phyloP scores from a whole-genome alignment of 352 stramenopile species.

The Phytophthora idaei region DNA sequence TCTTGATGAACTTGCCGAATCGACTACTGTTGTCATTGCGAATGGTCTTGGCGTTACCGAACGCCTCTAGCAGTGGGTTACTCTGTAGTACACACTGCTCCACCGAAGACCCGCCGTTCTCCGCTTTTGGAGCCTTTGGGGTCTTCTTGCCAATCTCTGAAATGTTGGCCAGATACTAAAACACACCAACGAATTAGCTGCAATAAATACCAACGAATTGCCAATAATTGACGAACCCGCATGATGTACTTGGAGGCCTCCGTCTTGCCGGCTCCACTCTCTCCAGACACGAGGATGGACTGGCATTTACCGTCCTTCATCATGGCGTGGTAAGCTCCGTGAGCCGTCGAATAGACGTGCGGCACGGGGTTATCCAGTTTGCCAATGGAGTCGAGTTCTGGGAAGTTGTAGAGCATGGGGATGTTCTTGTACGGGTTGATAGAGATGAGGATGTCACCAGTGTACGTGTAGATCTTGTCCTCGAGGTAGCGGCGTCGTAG shows the following conservation, averaged over 20 bases:
- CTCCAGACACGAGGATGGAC: conserved; percentile 87
- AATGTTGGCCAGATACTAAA: conserved; percentile 89
- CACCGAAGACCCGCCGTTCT: conserved; percentile 68
- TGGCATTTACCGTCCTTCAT: conserved; percentile 83
- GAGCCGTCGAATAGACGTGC: conserved; percentile 86
- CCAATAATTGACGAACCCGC: conserved; percentile 52
- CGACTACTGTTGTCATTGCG: conserved; percentile 97
- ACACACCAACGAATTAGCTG: conserved; percentile 10
- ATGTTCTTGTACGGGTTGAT: conserved; percentile 98
- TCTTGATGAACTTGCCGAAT: conserved; percentile 97
- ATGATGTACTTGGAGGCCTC: conserved; percentile 93
- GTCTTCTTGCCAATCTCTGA: conserved; percentile 87
- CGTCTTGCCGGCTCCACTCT: conserved; percentile 89
- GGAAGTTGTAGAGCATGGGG: conserved; percentile 91
- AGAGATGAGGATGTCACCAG: conserved; percentile 95
- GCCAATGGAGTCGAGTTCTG: conserved; percentile 85
- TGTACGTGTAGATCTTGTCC: conserved; percentile 96
- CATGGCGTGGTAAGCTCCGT: conserved; percentile 84
- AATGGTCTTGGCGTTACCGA: conserved; percentile 94
- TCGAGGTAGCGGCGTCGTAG: conserved; percentile 88
- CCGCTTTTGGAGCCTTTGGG: conserved; percentile 69
- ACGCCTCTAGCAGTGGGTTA: conserved; percentile 93
- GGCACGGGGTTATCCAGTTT: conserved; percentile 88
- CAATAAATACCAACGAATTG: not conserved
- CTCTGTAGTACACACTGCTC: conserved; percentile 93